Conservation (phyloP, 2,329 filamentous ascomycete genomes). For the Phyllosticta ampelicida region DNA sequence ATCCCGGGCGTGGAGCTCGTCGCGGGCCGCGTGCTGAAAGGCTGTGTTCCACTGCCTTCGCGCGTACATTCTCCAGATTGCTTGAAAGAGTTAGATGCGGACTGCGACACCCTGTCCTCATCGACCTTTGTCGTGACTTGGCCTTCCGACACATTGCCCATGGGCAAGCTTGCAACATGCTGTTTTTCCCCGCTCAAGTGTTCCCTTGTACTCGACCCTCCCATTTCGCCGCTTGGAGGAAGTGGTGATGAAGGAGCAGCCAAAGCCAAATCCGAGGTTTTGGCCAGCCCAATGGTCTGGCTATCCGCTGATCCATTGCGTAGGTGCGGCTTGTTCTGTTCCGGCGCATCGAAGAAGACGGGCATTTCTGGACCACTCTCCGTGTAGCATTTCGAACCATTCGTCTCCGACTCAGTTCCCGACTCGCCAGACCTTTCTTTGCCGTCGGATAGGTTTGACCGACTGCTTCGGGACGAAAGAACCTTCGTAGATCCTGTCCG, state of each 20-base stretch:
- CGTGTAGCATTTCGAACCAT: background rate
- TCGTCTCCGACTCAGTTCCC: background rate
- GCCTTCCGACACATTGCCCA: background rate
- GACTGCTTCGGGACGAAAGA: background rate
- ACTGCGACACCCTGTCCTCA: background rate
- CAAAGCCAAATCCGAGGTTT: slow-evolving; percentile 2
- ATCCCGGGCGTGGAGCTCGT: background rate
- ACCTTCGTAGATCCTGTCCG: background rate
- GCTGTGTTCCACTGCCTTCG: background rate
- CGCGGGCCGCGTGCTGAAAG: background rate
- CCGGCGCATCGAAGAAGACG: background rate
- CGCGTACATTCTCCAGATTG: background rate
- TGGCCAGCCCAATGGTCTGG: slow-evolving; percentile 2
- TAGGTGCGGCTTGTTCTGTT: background rate
- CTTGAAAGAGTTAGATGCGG: background rate
- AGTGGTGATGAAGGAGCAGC: slow-evolving; percentile 3
- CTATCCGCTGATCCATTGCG: background rate
- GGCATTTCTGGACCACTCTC: background rate
- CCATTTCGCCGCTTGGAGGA: background rate
- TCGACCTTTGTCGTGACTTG: background rate
- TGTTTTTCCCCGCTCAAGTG: slow-evolving; percentile 17
- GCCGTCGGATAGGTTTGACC: background rate
- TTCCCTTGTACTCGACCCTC: slow-evolving; percentile 13
- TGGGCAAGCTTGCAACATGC: slow-evolving; percentile 10
- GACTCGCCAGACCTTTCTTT: background rate